These are phyloP conservation scores for Licmophora abbreviata DNA, from an alignment of 108 stramenopile genomes.

Conservation along the genomic window DNA sequence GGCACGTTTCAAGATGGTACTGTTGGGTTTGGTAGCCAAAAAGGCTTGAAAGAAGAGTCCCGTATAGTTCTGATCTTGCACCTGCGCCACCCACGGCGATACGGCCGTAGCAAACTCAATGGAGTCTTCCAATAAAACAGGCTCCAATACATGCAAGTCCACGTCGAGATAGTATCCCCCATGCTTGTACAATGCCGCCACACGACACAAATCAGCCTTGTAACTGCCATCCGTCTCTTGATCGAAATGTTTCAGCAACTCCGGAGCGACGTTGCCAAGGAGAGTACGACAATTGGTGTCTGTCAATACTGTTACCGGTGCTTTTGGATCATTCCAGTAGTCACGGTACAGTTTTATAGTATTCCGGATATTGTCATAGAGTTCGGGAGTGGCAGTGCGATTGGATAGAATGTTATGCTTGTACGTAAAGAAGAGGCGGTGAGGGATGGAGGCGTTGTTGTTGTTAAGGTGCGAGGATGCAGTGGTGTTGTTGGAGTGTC, in stretches of 20 bases:
- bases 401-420: not conserved
- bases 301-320: conserved; percentile 10
- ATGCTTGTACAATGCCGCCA: conserved; percentile 19
- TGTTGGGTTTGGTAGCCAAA: conserved; percentile 12
- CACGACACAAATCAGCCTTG: conserved; percentile 30
- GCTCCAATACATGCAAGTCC: conserved; percentile 16
- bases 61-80: too few species aligned
- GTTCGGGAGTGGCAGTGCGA: not conserved
- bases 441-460: not conserved
- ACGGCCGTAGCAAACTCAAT: conserved; percentile 9
- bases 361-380: not conserved
- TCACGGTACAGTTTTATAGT: not conserved
- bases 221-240: conserved; percentile 14
- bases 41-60: conserved; percentile 34
- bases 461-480: too few species aligned
- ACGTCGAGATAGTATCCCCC: conserved; percentile 37
- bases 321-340: not conserved
- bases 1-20: conserved; percentile 19
- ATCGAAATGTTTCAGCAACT: conserved; percentile 15
- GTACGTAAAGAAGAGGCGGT: not conserved
- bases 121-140: conserved; percentile 4
- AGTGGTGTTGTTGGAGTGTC: too few species aligned
- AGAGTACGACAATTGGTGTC: conserved; percentile 15
- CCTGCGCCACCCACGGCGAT: too few species aligned
- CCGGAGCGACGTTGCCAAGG: conserved; percentile 16